Percentiles rank a stretch among this genome's conserved stretches.
Evolutionary conservation across 2,329 filamentous ascomycete genomes (phyloP).

Genomic region (Sporothrix phasma): DNA sequence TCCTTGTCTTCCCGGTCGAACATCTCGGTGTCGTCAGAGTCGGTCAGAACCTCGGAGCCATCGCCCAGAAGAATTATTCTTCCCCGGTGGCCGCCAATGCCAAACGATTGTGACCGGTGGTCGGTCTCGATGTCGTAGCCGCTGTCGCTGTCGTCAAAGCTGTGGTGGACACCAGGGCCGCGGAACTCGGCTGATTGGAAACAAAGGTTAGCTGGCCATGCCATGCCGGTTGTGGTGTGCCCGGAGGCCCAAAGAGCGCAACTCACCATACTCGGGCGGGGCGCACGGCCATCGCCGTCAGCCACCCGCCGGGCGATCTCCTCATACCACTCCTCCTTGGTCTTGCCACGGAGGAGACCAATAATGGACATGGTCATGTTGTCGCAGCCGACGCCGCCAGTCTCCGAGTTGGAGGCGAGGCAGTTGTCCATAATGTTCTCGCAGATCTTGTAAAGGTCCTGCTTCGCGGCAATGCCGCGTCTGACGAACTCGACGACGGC

Average conservation of each 20-base stretch:
- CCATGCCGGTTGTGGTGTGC: not conserved
- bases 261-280: slow-evolving; percentile 98
- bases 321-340: slow-evolving; percentile 97
- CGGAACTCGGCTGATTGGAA: slow-evolving; percentile 62
- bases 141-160: slow-evolving; percentile 70
- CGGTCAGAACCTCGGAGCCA: slow-evolving; percentile 83
- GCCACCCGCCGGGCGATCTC: slow-evolving; percentile 88
- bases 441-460: slow-evolving; percentile 88
- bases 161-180: slow-evolving; percentile 70
- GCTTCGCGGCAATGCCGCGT: slow-evolving; percentile 91
- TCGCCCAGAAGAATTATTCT: slow-evolving; percentile 92
- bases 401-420: slow-evolving; percentile 93
- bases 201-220: not conserved
- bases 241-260: too few species aligned
- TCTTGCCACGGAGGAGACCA: slow-evolving; percentile 80
- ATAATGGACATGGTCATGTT: slow-evolving; percentile 98
- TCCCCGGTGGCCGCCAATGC: slow-evolving; percentile 62
- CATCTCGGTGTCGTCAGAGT: slow-evolving; percentile 85
- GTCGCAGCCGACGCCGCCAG: slow-evolving; percentile 93
- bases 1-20: slow-evolving; percentile 91
- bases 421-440: slow-evolving; percentile 99
- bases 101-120: slow-evolving; percentile 51
- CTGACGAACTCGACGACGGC: slow-evolving; percentile 94
- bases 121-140: slow-evolving; percentile 68
- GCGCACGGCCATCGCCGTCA: slow-evolving; percentile 97